Percentiles rank a stretch among this genome's conserved stretches.
These are phyloP conservation scores for Vicia sativa DNA, from an alignment of 306 rosid species.

Conservation along the genomic window DNA sequence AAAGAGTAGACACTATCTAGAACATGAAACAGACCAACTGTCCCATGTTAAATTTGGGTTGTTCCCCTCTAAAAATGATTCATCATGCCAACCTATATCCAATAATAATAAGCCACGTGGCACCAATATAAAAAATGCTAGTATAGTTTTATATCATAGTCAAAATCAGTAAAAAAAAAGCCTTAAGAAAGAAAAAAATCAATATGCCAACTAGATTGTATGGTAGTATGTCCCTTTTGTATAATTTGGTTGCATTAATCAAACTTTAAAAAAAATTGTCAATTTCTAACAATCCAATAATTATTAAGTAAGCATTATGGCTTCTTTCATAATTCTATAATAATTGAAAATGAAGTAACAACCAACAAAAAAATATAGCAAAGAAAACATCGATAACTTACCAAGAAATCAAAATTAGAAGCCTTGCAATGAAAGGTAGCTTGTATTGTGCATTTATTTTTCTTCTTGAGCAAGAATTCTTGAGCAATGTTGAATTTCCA, in stretches of 20 bases:
- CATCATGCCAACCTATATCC: conserved; percentile 43
- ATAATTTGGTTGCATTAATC: conserved; percentile 21
- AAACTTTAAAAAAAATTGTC: conserved; percentile 18
- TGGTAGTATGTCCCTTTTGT: conserved; percentile 38
- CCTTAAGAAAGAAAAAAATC: background rate
- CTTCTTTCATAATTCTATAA: conserved; percentile 3
- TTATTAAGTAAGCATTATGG: conserved; percentile 28
- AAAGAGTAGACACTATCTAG: background rate
- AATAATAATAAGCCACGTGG: conserved; percentile 36
- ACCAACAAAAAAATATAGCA: conserved; percentile 22
- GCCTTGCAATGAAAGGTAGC: conserved; percentile 45
- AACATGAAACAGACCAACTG: conserved; percentile 34
- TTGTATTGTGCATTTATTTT: conserved; percentile 48
- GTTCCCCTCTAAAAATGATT: conserved; percentile 29
- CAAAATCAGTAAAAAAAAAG: conserved; percentile 14
- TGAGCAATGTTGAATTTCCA: conserved; percentile 55
- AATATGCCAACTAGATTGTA: conserved; percentile 41
- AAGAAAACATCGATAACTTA: conserved; percentile 48
- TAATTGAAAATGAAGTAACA: conserved; percentile 30
- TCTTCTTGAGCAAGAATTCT: conserved; percentile 46
- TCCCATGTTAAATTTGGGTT: conserved; percentile 16
- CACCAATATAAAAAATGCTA: background rate
- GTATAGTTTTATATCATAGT: conserved; percentile 11
- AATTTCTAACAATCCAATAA: conserved; percentile 21
- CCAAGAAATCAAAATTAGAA: conserved; percentile 75